Conservation (phyloP, 345 rosid genomes). For the Brassica incana region DNA sequence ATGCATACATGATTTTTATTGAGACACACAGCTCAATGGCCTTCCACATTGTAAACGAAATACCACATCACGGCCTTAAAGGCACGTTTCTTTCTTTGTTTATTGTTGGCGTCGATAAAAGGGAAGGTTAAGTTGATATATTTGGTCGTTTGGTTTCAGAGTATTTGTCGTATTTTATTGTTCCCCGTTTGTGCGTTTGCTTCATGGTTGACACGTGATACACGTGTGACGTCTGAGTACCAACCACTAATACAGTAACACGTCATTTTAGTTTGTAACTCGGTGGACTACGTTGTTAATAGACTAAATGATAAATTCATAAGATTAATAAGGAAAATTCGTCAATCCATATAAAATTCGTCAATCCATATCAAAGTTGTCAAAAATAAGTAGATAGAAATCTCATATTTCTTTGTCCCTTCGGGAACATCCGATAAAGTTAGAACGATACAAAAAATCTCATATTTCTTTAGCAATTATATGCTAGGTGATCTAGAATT, state of each 20-base stretch:
- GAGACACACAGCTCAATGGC: neutral
- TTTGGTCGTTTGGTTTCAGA: neutral
- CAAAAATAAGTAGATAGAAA: neutral
- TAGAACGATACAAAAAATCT: neutral
- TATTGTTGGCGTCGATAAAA: too few relatives aligned
- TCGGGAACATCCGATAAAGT: too few relatives aligned
- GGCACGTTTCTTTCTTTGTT: neutral
- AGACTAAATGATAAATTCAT: neutral
- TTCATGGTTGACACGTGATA: conserved; percentile 1
- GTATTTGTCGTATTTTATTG: neutral
- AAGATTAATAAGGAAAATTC: neutral
- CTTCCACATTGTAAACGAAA: neutral
- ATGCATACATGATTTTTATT: neutral
- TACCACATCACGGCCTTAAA: neutral
- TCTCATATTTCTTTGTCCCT: neutral
- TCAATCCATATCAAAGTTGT: neutral
- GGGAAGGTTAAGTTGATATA: too few relatives aligned
- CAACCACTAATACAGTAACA: neutral
- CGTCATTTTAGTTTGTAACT: neutral
- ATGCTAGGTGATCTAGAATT: neutral
- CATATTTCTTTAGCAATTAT: neutral
- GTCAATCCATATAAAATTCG: neutral
- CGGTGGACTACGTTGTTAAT: neutral
- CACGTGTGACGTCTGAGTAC: conserved; percentile 1
- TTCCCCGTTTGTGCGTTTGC: neutral